phyloP scores from a whole-genome alignment of 2,329 filamentous ascomycete species.

The Diaporthe sp. region DNA sequence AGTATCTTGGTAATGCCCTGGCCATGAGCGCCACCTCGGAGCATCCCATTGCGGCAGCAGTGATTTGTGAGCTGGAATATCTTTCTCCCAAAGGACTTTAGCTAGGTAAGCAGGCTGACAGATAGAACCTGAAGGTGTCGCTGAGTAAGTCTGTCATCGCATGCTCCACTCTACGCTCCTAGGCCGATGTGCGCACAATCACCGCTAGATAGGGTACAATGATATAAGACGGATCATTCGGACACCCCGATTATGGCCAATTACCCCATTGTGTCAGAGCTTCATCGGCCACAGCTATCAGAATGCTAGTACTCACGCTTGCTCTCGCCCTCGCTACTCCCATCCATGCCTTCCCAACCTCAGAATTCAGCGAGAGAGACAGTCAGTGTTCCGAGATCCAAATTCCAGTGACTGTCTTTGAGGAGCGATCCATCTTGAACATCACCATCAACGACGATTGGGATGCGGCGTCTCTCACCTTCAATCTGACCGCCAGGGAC shows the following conservation, averaged over 20 bases:
- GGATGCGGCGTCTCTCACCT: conserved; percentile 42
- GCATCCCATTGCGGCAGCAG: not conserved
- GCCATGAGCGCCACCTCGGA: not conserved
- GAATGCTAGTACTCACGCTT: not conserved
- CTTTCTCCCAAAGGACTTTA: not conserved
- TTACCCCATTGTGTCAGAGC: not conserved
- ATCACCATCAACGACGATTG: conserved; percentile 42
- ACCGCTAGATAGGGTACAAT: too few species aligned
- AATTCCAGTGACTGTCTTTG: conserved; percentile 42
- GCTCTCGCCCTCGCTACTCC: not conserved
- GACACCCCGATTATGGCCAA: not conserved
- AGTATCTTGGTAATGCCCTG: not conserved
- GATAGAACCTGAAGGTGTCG: not conserved
- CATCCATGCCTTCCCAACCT: not conserved
- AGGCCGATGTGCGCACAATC: not conserved
- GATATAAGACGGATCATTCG: not conserved
- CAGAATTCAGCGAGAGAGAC: not conserved
- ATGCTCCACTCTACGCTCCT: not conserved
- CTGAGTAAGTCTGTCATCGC: not conserved
- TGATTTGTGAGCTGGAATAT: not conserved
- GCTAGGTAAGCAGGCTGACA: not conserved
- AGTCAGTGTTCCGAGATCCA: conserved; percentile 27
- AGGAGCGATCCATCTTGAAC: conserved; percentile 42
- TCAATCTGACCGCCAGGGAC: conserved; percentile 43
- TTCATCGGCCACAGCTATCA: not conserved